These are phyloP conservation scores for Pichia cactophila DNA, from an alignment of 1,139 yeast genomes.

Conservation along the genomic window DNA sequence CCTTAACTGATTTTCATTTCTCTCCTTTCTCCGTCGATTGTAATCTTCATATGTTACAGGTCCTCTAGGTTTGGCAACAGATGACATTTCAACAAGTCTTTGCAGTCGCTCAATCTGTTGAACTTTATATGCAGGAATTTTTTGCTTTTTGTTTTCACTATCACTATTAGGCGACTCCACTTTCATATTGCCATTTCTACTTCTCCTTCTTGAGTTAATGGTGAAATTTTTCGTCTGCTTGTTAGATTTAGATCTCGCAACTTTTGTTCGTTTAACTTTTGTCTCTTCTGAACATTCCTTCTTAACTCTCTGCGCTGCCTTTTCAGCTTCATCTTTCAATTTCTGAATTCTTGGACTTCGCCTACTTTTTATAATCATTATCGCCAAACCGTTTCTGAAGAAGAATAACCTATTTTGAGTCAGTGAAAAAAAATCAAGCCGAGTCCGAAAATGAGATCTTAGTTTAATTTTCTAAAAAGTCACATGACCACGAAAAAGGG, in stretches of 20 bases:
- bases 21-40: neutral
- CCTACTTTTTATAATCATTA: neutral
- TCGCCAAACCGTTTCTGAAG: neutral
- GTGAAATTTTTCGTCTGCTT: neutral
- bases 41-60: constrained; percentile 1
- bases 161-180: neutral
- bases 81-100: constrained; percentile 14
- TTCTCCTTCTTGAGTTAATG: neutral
- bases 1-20: neutral
- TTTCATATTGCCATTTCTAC: neutral
- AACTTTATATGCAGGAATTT: constrained; percentile 14
- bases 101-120: constrained; percentile 14
- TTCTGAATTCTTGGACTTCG: neutral
- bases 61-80: constrained; percentile 16
- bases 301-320: neutral
- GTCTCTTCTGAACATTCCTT: neutral
- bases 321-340: neutral
- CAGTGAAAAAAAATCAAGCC: neutral
- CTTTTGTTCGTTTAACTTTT: neutral
- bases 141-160: constrained; percentile 3
- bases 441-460: neutral
- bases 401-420: no score
- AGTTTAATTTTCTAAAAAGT: no score
- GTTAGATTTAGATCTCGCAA: neutral
- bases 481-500: neutral